Evolutionary conservation across 805 yeast species (phyloP), one percentile per base, ranked within the genome.

Genomic region (Teunomyces stri): DNA sequence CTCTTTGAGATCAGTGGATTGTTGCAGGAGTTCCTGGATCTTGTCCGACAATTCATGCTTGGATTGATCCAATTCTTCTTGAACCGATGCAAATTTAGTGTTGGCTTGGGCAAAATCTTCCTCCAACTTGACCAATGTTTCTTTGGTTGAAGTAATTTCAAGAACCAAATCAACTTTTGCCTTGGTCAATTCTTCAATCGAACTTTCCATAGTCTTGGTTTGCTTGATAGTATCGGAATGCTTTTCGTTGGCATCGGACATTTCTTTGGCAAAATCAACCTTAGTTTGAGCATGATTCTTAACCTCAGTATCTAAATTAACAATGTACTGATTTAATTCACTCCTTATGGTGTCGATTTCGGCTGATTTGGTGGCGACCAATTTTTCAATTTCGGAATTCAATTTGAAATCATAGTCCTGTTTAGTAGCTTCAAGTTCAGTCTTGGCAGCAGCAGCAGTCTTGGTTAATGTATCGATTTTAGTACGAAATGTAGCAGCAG

Each of bases 341-440:
- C 12, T 13, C 33, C 46, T 48, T 30, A 54, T 43, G 21, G 31
- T 29, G 25, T 53, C 45, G 33, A 61, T 52, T 41, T 54, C 55
- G 20, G 46, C 47, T 48, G 65, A 69, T 44, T 60, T 60, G 16
- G 51, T 54, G 6, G 58, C 60, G 5, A 56, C 50, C 34, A 58
- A 37, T 27, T 45, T 50, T 34, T 66, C 67, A 40, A 65, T 47
- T 34, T 61, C 59, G 29, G 48, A 33, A 46, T 60, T 64, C 48
- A 65, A 54, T 41, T 61, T 60, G 53, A 56, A 58, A 15, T 60
- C 58, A 35, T 55, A 54, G 18, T 60, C 54, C 30, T 50, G 46
- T 33, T 51, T 48, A 18, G 51, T 15, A n/a, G 44, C 16, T 6
- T 45, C 47, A 7, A 38, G 42, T 27, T 50, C 50, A 27, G 37